phyloP scores from a whole-genome alignment of 352 stramenopile genomes.

The Globisporangium paroecandrum region DNA sequence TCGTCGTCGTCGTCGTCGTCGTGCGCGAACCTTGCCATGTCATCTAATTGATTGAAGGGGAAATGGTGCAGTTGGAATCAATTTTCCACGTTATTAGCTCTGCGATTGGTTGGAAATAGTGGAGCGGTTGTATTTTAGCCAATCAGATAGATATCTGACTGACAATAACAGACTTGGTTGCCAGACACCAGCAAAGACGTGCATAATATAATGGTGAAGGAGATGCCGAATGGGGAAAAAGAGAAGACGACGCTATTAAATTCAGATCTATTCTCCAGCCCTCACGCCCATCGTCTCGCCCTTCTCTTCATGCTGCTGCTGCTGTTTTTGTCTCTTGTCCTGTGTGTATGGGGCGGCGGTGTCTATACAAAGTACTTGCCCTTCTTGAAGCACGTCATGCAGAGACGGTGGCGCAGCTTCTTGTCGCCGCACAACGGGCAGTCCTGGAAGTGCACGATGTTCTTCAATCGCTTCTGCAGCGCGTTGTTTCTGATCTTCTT shows the following conservation, averaged over 20 bases:
- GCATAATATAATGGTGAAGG: background rate
- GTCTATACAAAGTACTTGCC: conserved; percentile 87
- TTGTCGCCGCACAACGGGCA: conserved; percentile 82
- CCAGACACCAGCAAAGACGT: background rate
- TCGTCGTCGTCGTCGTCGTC: conserved; percentile 19
- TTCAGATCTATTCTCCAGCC: conserved; percentile 6
- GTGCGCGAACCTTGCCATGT: background rate
- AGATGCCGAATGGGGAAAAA: background rate
- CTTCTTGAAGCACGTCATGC: conserved; percentile 92
- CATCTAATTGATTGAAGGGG: background rate
- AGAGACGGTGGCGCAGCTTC: conserved; percentile 86
- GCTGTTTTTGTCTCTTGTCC: background rate
- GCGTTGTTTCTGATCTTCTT: conserved; percentile 89
- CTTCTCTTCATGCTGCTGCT: background rate
- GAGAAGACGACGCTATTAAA: background rate
- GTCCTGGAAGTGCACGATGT: conserved; percentile 89
- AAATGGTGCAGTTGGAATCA: conserved; percentile 4
- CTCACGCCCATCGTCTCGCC: background rate
- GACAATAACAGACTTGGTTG: background rate
- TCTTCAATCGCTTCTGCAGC: conserved; percentile 84
- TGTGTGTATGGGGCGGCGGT: conserved; percentile 1
- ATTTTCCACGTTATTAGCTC: background rate
- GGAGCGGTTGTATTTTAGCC: background rate
- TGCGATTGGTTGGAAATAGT: background rate
- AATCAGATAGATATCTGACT: background rate